Evolutionary conservation across 805 yeast genomes (phyloP).

Genomic region (Candida montana): DNA sequence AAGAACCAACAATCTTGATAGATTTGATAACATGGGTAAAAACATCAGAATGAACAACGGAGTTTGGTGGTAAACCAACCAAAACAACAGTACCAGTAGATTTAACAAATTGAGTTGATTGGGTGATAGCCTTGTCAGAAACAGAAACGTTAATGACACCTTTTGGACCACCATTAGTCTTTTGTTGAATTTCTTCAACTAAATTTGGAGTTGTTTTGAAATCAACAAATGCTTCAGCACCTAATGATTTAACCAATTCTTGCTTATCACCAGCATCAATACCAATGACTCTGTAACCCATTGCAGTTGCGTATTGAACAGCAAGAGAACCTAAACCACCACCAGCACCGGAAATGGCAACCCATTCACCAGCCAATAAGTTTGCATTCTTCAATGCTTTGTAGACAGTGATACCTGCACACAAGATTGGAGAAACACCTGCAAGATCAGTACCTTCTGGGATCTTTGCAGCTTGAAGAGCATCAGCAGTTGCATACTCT

Average conservation of each 20-base stretch:
- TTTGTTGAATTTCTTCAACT: slow-evolving; percentile 44
- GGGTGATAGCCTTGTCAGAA: slow-evolving; percentile 57
- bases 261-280: slow-evolving; percentile 14
- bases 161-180: slow-evolving; percentile 68
- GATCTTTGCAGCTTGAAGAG: slow-evolving; percentile 76
- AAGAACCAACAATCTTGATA: slow-evolving; percentile 68
- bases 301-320: slow-evolving; percentile 15
- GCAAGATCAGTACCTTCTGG: slow-evolving; percentile 72
- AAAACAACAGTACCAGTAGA: slow-evolving; percentile 63
- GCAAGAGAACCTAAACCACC: slow-evolving; percentile 16
- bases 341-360: slow-evolving; percentile 25
- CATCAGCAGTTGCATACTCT: slow-evolving; percentile 84
- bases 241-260: slow-evolving; percentile 33
- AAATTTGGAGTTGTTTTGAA: slow-evolving; percentile 49
- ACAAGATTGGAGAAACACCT: slow-evolving; percentile 70
- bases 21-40: slow-evolving; percentile 68
- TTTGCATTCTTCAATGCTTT: slow-evolving; percentile 80
- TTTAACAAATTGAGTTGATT: slow-evolving; percentile 53
- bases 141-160: slow-evolving; percentile 69
- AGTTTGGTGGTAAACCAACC: slow-evolving; percentile 76
- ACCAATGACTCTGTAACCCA: slow-evolving; percentile 16
- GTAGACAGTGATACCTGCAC: slow-evolving; percentile 90
- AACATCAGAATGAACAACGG: slow-evolving; percentile 61
- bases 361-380: slow-evolving; percentile 51
- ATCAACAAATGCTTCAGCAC: slow-evolving; percentile 60